Evolutionary conservation across 2,329 filamentous ascomycete species (phyloP).

Genomic region (Diaporthe amygdali): DNA sequence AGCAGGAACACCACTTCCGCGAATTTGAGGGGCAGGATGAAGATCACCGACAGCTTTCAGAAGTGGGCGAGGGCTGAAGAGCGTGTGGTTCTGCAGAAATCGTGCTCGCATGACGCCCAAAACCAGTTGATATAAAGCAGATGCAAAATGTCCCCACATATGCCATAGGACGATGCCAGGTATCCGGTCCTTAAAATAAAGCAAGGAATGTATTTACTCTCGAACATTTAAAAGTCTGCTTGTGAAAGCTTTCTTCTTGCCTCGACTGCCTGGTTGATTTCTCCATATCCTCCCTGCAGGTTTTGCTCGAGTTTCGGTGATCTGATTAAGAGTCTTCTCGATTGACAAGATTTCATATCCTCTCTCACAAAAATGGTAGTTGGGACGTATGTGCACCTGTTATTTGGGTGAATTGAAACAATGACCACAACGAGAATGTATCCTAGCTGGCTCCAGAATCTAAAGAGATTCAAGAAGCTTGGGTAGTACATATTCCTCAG

Average conservation of each 20-base stretch:
- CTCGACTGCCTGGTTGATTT: no score
- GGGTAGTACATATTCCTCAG: background rate
- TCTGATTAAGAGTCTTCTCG: no score
- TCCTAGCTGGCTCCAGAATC: no score
- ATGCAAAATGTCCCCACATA: no score
- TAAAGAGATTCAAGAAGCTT: background rate
- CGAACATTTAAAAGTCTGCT: no score
- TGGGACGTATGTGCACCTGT: fast-evolving
- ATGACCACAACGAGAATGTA: background rate
- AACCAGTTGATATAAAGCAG: background rate
- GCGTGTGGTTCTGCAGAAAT: slow-evolving; percentile 24
- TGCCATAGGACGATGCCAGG: no score
- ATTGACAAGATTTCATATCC: no score
- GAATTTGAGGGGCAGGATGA: slow-evolving; percentile 27
- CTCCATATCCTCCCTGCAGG: no score
- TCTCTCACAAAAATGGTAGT: fast-evolving
- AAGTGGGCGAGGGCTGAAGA: slow-evolving; percentile 26
- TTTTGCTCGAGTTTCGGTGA: no score
- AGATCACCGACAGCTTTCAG: slow-evolving; percentile 27
- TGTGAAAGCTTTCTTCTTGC: background rate
- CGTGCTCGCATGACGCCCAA: slow-evolving; percentile 28
- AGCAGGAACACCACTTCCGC: slow-evolving; percentile 24
- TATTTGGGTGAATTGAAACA: background rate
- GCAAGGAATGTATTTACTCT: no score
- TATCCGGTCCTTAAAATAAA: no score